phyloP scores from a whole-genome alignment of 2,329 filamentous ascomycete species.

The Ophiosphaerella herpotricha region DNA sequence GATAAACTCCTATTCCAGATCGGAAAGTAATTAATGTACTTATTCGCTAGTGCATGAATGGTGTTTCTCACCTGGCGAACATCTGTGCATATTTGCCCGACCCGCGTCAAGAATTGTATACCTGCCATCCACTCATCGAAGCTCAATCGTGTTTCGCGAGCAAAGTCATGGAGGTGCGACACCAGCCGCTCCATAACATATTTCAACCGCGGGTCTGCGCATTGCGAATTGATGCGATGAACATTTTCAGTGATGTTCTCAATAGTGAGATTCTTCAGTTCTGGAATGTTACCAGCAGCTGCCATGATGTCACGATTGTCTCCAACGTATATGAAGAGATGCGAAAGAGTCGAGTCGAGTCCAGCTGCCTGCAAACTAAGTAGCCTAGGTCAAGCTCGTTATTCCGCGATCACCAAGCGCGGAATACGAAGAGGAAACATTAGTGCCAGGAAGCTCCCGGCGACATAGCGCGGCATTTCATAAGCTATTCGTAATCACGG shows the following conservation, averaged over 20 bases:
- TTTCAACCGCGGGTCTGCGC: constrained; percentile 66
- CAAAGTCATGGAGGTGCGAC: constrained; percentile 80
- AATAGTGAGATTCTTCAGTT: constrained; percentile 69
- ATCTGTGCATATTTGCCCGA: constrained; percentile 74
- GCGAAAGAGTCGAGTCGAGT: neutral
- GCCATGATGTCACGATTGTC: constrained; percentile 4
- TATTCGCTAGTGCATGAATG: neutral
- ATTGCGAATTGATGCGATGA: constrained; percentile 74
- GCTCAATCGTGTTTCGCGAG: constrained; percentile 75
- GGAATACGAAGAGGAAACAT: neutral
- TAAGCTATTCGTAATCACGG: constrained; percentile 6
- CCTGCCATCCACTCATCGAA: constrained; percentile 79
- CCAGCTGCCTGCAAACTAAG: neutral
- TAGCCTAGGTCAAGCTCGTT: neutral
- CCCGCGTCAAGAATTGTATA: constrained; percentile 71
- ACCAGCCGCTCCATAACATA: constrained; percentile 76
- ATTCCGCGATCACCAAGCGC: neutral
- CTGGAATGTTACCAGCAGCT: constrained; percentile 8
- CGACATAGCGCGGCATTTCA: constrained; percentile 9
- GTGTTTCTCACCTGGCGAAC: constrained; percentile 65
- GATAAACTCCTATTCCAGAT: constrained; percentile 69
- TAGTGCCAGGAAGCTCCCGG: neutral
- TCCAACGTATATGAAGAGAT: neutral
- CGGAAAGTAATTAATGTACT: no score
- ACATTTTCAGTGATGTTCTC: constrained; percentile 82